Base-by-base conservation (phyloP, 73 alveolate genomes). In the Symbiodinium natans region DNA sequence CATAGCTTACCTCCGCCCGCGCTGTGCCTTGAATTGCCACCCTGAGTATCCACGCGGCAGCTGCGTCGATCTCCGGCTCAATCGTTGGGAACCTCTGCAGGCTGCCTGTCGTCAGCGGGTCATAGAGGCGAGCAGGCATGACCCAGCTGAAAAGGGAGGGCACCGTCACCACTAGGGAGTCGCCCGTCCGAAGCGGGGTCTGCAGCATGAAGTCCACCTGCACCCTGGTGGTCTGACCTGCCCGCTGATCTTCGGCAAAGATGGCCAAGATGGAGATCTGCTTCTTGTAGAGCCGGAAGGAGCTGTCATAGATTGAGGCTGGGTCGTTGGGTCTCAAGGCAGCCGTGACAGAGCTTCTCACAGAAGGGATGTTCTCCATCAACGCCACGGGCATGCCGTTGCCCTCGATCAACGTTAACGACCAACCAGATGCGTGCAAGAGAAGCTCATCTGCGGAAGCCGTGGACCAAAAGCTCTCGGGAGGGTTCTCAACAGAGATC, bases 131-230 rank as follows among this genome's bases (percentile, higher is more conserved):
- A 11, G 95, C 94, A 11, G 94, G 94, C 43, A 9, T 59, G 25
- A 34, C 46, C 95, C 95, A 88, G 25, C 86, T 54, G 39, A 88
- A 88, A 42, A 56, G 74, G 10, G 88, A 63, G 3, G 96, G 96
- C 10, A 88, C 87, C 9, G 96, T 90, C 77, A 90, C 59, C 9
- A 90, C 87, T 43, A 90, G 23, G 25, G 77, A 83, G 34, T 90
- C 96, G 6, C 96, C 96, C 54, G 77, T 21, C 33, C 43, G 41
- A 86, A 84, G 82, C 29, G 80, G 80, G 38, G 80, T 63, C 80
- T 63, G 80, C 80, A 63, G 36, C 80, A 23, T 23, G 36, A 52
- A 59, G 59, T 86, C 94, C 68, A 86, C 41, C 41, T 86, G 94
- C 36, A 86, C 59, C 31, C 42, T 86, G 68, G 41, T 86, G 42